Conservation (phyloP, 345 rosid species). For the Boechera retrofracta region DNA sequence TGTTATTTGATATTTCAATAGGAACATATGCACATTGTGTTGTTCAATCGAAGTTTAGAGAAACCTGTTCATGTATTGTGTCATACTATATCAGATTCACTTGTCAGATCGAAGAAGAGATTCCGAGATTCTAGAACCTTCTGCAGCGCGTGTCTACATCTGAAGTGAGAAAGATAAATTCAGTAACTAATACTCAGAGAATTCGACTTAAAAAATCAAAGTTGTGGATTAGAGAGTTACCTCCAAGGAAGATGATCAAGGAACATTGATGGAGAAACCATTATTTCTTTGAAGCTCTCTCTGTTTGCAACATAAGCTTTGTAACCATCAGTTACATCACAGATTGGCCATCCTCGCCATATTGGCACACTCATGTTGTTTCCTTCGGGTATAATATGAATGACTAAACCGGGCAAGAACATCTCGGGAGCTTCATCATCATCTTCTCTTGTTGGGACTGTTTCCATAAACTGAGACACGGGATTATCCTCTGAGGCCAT, state of each 20-base stretch:
- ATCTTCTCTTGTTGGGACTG: constrained; percentile 50
- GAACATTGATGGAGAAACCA: constrained; percentile 88
- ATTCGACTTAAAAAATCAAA: background rate
- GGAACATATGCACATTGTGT: constrained; percentile 39
- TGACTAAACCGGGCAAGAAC: constrained; percentile 77
- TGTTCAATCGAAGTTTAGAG: constrained; percentile 5
- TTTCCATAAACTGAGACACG: constrained; percentile 64
- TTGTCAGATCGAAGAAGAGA: constrained; percentile 26
- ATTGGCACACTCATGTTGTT: constrained; percentile 43
- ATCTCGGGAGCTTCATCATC: constrained; percentile 59
- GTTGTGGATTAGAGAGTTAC: constrained; percentile 42
- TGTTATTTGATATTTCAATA: constrained; percentile 7
- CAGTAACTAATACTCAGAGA: constrained; percentile 9
- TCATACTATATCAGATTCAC: constrained; percentile 50
- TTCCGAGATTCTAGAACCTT: constrained; percentile 65
- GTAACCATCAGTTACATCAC: constrained; percentile 47
- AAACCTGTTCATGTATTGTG: constrained; percentile 20
- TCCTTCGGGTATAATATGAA: constrained; percentile 70
- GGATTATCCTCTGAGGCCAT: constrained; percentile 53
- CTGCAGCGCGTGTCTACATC: constrained; percentile 70
- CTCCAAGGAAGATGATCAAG: constrained; percentile 98
- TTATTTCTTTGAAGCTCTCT: constrained; percentile 71
- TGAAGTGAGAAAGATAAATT: constrained; percentile 32
- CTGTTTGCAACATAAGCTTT: constrained; percentile 71
- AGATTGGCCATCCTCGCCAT: constrained; percentile 66